phyloP scores from a whole-genome alignment of 495 filamentous ascomycete genomes.

The Aeminium ludgeri region DNA sequence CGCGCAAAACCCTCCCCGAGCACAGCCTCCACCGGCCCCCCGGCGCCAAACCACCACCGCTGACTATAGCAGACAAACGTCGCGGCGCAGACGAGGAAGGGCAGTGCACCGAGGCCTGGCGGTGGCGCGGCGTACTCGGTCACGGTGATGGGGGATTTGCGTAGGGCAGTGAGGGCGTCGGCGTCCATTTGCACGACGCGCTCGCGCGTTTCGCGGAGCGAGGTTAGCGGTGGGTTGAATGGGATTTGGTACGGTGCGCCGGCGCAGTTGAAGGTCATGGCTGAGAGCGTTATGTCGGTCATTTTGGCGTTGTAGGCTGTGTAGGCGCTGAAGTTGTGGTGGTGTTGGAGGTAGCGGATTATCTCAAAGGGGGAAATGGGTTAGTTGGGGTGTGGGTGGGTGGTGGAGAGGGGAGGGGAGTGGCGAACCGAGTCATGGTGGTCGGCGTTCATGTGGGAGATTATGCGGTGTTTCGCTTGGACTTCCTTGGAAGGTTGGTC shows the following conservation, averaged over 20 bases:
- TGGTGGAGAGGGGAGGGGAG: neutral
- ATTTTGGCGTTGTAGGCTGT: conserved; percentile 35
- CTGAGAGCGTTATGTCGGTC: conserved; percentile 39
- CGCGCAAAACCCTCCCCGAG: conserved; percentile 37
- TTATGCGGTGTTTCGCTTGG: conserved; percentile 42
- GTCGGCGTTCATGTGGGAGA: conserved; percentile 67
- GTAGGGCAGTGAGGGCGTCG: conserved; percentile 36
- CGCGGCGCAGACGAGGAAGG: conserved; percentile 32
- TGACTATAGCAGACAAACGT: conserved; percentile 30
- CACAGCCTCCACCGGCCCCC: conserved; percentile 9
- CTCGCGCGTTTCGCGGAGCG: conserved; percentile 41
- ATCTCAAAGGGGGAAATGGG: conserved; percentile 23
- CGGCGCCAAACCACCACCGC: conserved; percentile 31
- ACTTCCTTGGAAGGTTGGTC: conserved; percentile 21
- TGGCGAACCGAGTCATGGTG: conserved; percentile 40
- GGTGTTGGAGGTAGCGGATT: conserved; percentile 47
- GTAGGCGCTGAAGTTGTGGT: conserved; percentile 31
- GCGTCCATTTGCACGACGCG: conserved; percentile 53
- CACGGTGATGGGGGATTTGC: conserved; percentile 38
- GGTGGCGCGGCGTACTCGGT: conserved; percentile 38
- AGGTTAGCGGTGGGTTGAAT: conserved; percentile 44
- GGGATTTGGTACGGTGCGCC: conserved; percentile 39
- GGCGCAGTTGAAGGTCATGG: conserved; percentile 35
- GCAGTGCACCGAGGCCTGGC: conserved; percentile 21
- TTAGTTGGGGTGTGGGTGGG: neutral